A percentile compares a stretch with the other conserved stretches of the same genome.
These are phyloP conservation scores for Gnomoniopsis sp. DNA, from an alignment of 2,329 filamentous ascomycete species.

Conservation along the genomic window DNA sequence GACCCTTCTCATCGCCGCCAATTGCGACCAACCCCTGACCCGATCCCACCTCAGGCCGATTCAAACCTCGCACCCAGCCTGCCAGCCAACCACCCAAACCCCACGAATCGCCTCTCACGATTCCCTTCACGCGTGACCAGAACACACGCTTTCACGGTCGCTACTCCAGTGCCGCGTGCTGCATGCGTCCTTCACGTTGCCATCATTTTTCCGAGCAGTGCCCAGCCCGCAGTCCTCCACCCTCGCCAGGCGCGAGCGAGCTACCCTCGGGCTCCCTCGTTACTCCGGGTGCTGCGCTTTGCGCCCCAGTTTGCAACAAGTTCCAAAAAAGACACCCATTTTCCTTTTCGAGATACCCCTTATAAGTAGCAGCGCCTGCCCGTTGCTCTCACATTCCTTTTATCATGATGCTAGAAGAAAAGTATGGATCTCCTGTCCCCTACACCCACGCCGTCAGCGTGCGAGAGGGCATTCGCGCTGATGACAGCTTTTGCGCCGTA, in stretches of 20 bases:
- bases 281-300: slow-evolving; percentile 10
- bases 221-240: background rate
- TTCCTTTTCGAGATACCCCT: background rate
- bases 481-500: slow-evolving; percentile 33
- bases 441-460: background rate
- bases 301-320: slow-evolving; percentile 4
- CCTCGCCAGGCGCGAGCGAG: slow-evolving; percentile 14
- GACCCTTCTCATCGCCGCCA: background rate
- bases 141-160: background rate
- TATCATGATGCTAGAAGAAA: slow-evolving; percentile 43
- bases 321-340: background rate
- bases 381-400: slow-evolving; percentile 22
- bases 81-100: background rate
- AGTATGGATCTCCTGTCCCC: slow-evolving; percentile 32
- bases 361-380: slow-evolving; percentile 9
- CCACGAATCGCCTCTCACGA: background rate
- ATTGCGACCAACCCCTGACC: background rate
- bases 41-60: background rate
- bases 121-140: background rate
- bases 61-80: background rate
- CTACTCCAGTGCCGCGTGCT: background rate
- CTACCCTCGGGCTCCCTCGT: slow-evolving; percentile 5
- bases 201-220: background rate
- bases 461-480: slow-evolving; percentile 25
- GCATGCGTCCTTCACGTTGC: background rate